A percentile compares a stretch with the other conserved stretches of the same genome.
phyloP scores from a whole-genome alignment of 2,329 filamentous ascomycete genomes.

The Monosporascus sp. region DNA sequence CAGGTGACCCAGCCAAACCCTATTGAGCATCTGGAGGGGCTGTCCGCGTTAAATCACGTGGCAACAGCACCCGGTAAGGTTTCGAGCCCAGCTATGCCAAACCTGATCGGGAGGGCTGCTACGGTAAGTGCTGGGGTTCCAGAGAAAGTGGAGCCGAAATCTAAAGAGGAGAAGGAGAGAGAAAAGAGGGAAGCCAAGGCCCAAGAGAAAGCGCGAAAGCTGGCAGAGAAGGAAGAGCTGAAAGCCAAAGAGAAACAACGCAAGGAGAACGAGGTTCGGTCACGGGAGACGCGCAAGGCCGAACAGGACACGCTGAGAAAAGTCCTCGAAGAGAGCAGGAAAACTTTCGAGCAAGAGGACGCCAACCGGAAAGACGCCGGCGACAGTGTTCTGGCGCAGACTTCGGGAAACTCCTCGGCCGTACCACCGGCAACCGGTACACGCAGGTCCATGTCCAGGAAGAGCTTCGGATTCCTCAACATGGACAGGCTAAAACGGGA shows the following conservation, averaged over 20 bases:
- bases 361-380: slow-evolving; percentile 52
- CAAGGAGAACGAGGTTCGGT: slow-evolving; percentile 29
- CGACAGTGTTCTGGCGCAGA: slow-evolving; percentile 11
- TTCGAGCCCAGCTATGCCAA: slow-evolving; percentile 12
- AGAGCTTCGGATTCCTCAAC: slow-evolving; percentile 64
- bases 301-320: slow-evolving; percentile 55
- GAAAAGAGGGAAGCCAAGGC: slow-evolving; percentile 65
- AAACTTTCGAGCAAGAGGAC: slow-evolving; percentile 51
- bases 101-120: slow-evolving; percentile 11
- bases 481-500: slow-evolving; percentile 42
- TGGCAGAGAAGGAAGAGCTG: slow-evolving; percentile 40
- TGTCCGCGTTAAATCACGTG: slow-evolving; percentile 60
- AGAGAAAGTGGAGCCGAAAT: slow-evolving; percentile 26
- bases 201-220: slow-evolving; percentile 43
- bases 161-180: slow-evolving; percentile 58
- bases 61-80: slow-evolving; percentile 52
- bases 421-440: neutral
- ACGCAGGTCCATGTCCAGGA: slow-evolving; percentile 71
- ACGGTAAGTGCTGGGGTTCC: slow-evolving; percentile 15
- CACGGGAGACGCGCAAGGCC: slow-evolving; percentile 35
- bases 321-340: slow-evolving; percentile 50
- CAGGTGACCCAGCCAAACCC: slow-evolving; percentile 45
- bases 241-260: slow-evolving; percentile 41
- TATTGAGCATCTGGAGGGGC: slow-evolving; percentile 43
- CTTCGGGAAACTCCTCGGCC: neutral